Evolutionary conservation across 371 early-diverging fungal genomes (phyloP), one percentile per base, ranked within the genome.

Genomic region (Mortierella sp.): DNA sequence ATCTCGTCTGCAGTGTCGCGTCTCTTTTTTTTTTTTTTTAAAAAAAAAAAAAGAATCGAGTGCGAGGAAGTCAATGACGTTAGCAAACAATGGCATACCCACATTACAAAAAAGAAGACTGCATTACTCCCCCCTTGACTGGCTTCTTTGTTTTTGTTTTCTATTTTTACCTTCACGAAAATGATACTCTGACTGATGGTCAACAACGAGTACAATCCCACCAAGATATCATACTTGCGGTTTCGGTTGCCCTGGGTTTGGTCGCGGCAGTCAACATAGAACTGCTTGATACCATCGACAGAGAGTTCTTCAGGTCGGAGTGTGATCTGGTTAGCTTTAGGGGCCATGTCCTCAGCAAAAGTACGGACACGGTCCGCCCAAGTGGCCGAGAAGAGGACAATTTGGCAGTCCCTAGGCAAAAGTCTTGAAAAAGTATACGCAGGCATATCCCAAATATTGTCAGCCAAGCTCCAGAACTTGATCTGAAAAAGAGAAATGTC

Each of bases 101-200:
- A 55, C 11, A n/a, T 18, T 3, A 44, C 45, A 25, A 4, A 69
- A 25, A 51, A 7, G 25, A 7, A 57, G 26, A 23, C 26, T 4
- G 16, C n/a, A n/a, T n/a, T n/a, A n/a, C n/a, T n/a, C n/a, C n/a
- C n/a, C n/a, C n/a, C n/a, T n/a, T n/a, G n/a, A n/a, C n/a, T n/a
- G n/a, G n/a, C n/a, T n/a, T n/a, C n/a, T n/a, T n/a, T n/a, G n/a
- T n/a, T n/a, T 25, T 29, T 61, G 21, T 28, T 18, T 48, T 51
- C 18, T 48, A 18, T 47, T 64, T 72, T 61, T 87, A 91, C 91
- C 80, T 90, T 85, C 60, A 96, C 96, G 83, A 99, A 99, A 58
- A 99, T 96, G 63, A 99, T 99, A 74, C 95, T 95, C 86, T 99
- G 99, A 25, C 97, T 96, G 52, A 98, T 93, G 1, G 97, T 96